A percentile compares a stretch with the other conserved stretches of the same genome.
phyloP scores from a whole-genome alignment of 139 green algal species.

The Chlorella sp. region DNA sequence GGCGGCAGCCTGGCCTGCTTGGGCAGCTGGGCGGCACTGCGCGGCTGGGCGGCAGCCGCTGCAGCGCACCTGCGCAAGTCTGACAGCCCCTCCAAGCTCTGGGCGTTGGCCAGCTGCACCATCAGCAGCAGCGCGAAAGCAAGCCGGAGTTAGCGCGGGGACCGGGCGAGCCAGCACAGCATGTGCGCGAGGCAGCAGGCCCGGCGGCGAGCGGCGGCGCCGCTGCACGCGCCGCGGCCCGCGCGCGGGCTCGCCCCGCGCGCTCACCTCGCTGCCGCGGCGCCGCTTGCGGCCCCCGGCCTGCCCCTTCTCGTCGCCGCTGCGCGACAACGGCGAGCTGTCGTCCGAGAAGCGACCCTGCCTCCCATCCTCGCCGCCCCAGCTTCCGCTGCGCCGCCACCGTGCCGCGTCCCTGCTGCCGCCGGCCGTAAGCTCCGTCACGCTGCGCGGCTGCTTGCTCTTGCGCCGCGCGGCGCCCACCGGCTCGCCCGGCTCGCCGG shows the following conservation, averaged over 20 bases:
- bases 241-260: not conserved
- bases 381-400: not conserved
- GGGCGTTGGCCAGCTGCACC: not conserved
- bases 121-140: not conserved
- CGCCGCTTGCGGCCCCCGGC: too few species aligned
- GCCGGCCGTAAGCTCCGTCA: not conserved
- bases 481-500: not conserved
- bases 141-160: not conserved
- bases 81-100: constrained; percentile 5
- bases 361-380: not conserved
- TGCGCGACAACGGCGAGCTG: too few species aligned
- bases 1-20: not conserved
- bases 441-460: constrained; percentile 14
- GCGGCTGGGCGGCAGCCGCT: too few species aligned
- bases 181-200: not conserved
- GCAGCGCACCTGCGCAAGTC: not conserved
- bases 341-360: too few species aligned
- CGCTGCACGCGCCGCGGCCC: not conserved
- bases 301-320: too few species aligned
- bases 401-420: not conserved
- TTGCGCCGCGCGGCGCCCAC: constrained; percentile 21
- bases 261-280: not conserved
- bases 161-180: not conserved
- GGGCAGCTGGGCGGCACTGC: not conserved
- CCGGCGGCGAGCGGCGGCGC: not conserved